These are phyloP conservation scores for Exophiala oligosperma DNA, from an alignment of 2,329 filamentous ascomycete genomes.

Conservation along the genomic window DNA sequence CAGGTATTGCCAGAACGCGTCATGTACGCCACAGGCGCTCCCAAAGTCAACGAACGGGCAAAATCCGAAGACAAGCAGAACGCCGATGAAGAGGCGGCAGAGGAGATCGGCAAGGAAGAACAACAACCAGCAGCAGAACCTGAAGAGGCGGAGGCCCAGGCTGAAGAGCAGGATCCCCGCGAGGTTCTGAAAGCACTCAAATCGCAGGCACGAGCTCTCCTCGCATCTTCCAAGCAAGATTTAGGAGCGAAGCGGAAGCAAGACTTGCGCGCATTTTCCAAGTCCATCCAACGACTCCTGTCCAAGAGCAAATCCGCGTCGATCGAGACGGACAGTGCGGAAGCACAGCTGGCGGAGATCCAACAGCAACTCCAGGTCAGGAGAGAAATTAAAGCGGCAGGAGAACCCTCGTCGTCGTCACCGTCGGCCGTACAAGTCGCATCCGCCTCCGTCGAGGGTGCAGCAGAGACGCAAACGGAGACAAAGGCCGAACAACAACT, in stretches of 20 bases:
- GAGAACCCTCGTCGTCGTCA: slow-evolving; percentile 6
- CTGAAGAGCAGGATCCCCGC: slow-evolving; percentile 39
- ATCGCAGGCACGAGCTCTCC: slow-evolving; percentile 59
- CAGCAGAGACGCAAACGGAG: slow-evolving; percentile 37
- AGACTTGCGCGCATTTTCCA: slow-evolving; percentile 70
- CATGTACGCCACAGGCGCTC: slow-evolving; percentile 78
- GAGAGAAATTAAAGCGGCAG: slow-evolving; percentile 26
- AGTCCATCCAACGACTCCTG: slow-evolving; percentile 64
- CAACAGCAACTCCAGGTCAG: slow-evolving; percentile 49
- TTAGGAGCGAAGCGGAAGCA: slow-evolving; percentile 73
- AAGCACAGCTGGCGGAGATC: slow-evolving; percentile 56
- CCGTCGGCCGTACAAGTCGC: slow-evolving; percentile 13
- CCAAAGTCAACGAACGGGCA: slow-evolving; percentile 51
- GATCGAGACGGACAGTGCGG: slow-evolving; percentile 48
- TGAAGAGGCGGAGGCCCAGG: slow-evolving; percentile 34
- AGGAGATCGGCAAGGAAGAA: slow-evolving; percentile 24
- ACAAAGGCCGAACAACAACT: slow-evolving; percentile 35
- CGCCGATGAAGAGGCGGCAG: slow-evolving; percentile 18
- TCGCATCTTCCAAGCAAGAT: slow-evolving; percentile 53
- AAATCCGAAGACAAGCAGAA: slow-evolving; percentile 29
- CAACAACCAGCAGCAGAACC: slow-evolving; percentile 25
- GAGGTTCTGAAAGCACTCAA: slow-evolving; percentile 57
- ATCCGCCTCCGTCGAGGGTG: slow-evolving; percentile 16
- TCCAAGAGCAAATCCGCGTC: slow-evolving; percentile 50
- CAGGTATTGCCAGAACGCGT: slow-evolving; percentile 89